Evolutionary conservation across 345 rosid genomes (phyloP).

Genomic region (Psidium guajava): DNA sequence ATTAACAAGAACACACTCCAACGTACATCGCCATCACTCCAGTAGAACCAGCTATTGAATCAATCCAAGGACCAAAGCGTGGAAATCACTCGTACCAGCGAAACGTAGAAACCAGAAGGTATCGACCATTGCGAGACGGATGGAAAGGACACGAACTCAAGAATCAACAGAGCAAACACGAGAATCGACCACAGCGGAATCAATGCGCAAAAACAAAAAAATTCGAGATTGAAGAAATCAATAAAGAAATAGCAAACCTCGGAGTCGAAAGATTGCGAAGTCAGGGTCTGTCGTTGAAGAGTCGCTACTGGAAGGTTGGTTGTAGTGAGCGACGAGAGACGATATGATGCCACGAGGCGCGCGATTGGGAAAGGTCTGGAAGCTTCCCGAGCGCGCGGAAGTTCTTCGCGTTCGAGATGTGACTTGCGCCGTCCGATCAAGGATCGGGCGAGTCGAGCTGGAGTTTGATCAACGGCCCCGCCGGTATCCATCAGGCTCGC

Average conservation of each 20-base stretch:
- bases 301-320: neutral
- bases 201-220: neutral
- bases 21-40: neutral
- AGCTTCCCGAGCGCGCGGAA: neutral
- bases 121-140: neutral
- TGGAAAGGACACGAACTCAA: neutral
- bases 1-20: neutral
- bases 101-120: neutral
- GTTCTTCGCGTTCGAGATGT: neutral
- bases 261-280: neutral
- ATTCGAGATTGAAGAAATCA: neutral
- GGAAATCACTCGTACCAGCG: neutral
- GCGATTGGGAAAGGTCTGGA: neutral
- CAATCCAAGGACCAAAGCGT: neutral
- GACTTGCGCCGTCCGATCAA: neutral
- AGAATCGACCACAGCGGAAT: neutral
- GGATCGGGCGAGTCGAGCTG: neutral
- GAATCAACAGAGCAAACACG: neutral
- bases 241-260: neutral
- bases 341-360: neutral
- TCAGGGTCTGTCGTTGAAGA: neutral
- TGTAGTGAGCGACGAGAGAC: neutral
- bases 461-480: neutral
- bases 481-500: neutral
- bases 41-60: neutral